Conservation (phyloP, 2,329 filamentous ascomycete species). For the Aspergillus oerlinghausenensis region DNA sequence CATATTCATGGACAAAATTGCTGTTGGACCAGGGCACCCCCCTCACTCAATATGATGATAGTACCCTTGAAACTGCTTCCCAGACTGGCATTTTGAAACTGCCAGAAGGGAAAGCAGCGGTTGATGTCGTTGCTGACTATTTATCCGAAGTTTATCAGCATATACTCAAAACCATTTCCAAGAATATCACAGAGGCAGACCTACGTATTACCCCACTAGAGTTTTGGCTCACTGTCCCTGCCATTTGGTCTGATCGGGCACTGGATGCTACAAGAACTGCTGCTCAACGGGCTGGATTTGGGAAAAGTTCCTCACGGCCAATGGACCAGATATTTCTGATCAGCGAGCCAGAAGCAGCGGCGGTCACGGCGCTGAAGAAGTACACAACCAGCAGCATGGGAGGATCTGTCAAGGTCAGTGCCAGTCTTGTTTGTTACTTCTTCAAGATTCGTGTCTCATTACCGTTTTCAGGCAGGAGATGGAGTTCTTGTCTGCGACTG, state of each 20-base stretch:
- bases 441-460: too few species aligned
- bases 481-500: too few species aligned
- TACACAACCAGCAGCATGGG: neutral
- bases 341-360: slow-evolving; percentile 1
- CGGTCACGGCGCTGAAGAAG: neutral
- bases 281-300: slow-evolving; percentile 10
- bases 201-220: slow-evolving; percentile 13
- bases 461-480: too few species aligned
- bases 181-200: slow-evolving; percentile 12
- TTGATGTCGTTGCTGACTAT: slow-evolving; percentile 21
- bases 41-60: too few species aligned
- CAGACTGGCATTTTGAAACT: too few species aligned
- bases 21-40: too few species aligned
- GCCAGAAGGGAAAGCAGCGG: slow-evolving; percentile 12
- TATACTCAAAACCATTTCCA: slow-evolving; percentile 12
- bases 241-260: slow-evolving; percentile 27
- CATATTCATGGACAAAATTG: too few species aligned
- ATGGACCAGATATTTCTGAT: slow-evolving; percentile 9
- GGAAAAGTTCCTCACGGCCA: neutral
- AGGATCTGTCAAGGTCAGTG: neutral
- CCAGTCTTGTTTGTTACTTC: too few species aligned
- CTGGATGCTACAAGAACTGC: slow-evolving; percentile 11
- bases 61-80: too few species aligned
- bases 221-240: slow-evolving; percentile 27
- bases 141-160: slow-evolving; percentile 17